Conservation (phyloP, 164 flowering plant species). For the Aristolochia fimbriata region DNA sequence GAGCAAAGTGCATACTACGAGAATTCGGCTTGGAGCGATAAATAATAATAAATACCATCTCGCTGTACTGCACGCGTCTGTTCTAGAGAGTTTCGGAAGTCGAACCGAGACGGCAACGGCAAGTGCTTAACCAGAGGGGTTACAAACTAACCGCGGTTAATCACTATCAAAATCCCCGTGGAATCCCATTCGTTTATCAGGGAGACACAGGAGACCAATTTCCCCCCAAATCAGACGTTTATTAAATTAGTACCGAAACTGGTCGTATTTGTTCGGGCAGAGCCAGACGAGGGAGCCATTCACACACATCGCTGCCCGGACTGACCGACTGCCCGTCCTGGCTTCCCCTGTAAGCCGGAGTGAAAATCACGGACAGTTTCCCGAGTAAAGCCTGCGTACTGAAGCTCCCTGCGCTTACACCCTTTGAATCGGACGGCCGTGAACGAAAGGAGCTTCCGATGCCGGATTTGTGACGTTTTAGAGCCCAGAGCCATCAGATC, state of each 20-base stretch:
- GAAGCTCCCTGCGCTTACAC: neutral
- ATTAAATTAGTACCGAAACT: neutral
- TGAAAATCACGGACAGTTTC: slow-evolving; percentile 31
- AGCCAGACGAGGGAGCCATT: neutral
- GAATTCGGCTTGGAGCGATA: too few relatives aligned
- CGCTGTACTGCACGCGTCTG: neutral
- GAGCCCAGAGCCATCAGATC: slow-evolving; percentile 20
- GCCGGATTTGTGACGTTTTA: slow-evolving; percentile 11
- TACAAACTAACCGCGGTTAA: neutral
- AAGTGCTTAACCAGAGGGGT: too few relatives aligned
- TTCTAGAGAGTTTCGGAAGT: neutral
- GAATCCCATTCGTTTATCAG: neutral
- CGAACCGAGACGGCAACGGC: neutral
- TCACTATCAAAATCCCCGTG: neutral
- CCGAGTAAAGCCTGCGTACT: slow-evolving; percentile 9
- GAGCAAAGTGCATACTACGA: too few relatives aligned
- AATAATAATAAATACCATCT: neutral
- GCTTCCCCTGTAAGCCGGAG: slow-evolving; percentile 9
- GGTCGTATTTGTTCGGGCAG: neutral
- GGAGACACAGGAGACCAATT: neutral
- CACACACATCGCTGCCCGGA: neutral
- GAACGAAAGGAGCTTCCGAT: slow-evolving; percentile 17
- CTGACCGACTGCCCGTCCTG: neutral
- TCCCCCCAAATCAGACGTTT: neutral
- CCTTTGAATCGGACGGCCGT: slow-evolving; percentile 28